Conservation (phyloP, 805 yeast species). For the Lipomyces spencermartinsiae region DNA sequence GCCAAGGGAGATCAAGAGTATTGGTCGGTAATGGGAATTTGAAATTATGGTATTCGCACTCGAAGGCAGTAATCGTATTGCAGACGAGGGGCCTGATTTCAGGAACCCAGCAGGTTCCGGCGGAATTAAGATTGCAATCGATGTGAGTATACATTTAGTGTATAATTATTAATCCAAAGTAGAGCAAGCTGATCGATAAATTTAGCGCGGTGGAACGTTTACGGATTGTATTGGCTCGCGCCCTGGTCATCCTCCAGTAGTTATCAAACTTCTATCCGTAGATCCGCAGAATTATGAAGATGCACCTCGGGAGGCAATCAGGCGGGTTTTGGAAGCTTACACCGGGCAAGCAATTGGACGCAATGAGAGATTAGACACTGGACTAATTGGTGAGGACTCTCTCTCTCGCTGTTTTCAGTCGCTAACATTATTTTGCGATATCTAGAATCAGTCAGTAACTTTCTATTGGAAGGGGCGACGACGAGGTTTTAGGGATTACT, state of each 20-base stretch:
- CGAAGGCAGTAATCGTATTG: neutral
- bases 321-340: constrained; percentile 72
- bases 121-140: constrained; percentile 36
- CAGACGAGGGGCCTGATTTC: neutral
- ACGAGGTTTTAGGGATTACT: neutral
- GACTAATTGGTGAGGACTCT: constrained; percentile 43
- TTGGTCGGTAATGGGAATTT: neutral
- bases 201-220: constrained; percentile 83
- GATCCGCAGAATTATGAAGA: constrained; percentile 88
- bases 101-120: constrained; percentile 22
- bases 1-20: neutral
- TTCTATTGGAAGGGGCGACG: neutral
- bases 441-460: constrained; percentile 26
- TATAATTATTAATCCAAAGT: neutral
- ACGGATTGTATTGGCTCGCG: constrained; percentile 72
- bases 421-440: neutral
- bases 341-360: constrained; percentile 63
- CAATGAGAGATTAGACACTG: constrained; percentile 64
- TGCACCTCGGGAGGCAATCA: constrained; percentile 91
- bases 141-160: constrained; percentile 17
- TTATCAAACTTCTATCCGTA: constrained; percentile 81
- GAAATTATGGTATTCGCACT: neutral
- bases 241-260: constrained; percentile 57
- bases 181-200: neutral
- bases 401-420: neutral